Conservation (phyloP, 495 filamentous ascomycete genomes). For the Neurospora tetrasperma region DNA sequence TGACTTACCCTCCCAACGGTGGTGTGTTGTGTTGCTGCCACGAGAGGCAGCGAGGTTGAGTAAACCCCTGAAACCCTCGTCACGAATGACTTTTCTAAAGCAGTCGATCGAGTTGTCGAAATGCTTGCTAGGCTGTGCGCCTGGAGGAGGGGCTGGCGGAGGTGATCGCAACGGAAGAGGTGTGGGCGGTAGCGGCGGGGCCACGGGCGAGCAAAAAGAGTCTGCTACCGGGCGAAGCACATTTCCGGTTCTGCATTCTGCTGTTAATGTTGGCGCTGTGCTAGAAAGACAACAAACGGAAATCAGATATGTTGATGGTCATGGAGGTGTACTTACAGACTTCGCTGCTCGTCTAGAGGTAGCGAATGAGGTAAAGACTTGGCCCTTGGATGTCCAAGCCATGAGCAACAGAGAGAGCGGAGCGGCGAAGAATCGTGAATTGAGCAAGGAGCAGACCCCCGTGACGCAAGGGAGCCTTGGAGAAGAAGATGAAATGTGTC, state of each 20-base stretch:
- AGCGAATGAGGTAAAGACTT: not conserved
- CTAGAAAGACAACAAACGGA: not conserved
- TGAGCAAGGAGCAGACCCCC: not conserved
- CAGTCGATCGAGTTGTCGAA: constrained; percentile 94
- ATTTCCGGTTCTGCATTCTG: constrained; percentile 61
- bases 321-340: not conserved
- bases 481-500: not conserved
- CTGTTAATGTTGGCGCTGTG: not conserved
- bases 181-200: not conserved
- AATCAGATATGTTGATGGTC: not conserved
- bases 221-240: constrained; percentile 65
- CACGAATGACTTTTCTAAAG: constrained; percentile 80
- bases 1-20: not conserved
- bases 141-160: not conserved
- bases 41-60: constrained; percentile 69
- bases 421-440: not conserved
- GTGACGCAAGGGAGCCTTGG: not conserved
- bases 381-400: not conserved
- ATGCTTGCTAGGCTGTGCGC: constrained; percentile 24
- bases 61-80: constrained; percentile 86
- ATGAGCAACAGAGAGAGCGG: not conserved
- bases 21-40: not conserved
- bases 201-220: not conserved
- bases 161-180: not conserved
- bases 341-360: not conserved